Evolutionary conservation across 2,329 filamentous ascomycete species (phyloP).

Genomic region (Fusarium oligoseptatum): DNA sequence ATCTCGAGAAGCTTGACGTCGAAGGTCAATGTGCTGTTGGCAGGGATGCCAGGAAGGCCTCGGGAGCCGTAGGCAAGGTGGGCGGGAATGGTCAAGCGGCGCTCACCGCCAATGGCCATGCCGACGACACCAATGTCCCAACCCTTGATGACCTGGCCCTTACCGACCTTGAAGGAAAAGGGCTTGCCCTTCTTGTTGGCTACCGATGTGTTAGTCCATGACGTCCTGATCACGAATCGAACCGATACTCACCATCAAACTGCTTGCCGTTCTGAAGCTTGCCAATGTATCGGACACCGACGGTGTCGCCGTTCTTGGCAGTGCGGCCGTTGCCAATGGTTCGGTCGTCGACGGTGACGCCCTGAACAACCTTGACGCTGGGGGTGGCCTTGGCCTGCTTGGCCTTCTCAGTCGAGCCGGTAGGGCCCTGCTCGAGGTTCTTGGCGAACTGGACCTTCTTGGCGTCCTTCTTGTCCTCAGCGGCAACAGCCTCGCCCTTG

Average conservation of each 20-base stretch:
- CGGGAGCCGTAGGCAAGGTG: slow-evolving; percentile 91
- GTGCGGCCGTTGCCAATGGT: slow-evolving; percentile 87
- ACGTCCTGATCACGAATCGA: background rate
- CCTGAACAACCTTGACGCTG: slow-evolving; percentile 84
- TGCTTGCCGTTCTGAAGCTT: slow-evolving; percentile 95
- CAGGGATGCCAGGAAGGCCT: slow-evolving; percentile 85
- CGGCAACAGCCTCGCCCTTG: slow-evolving; percentile 84
- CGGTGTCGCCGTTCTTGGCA: slow-evolving; percentile 90
- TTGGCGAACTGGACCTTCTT: slow-evolving; percentile 99
- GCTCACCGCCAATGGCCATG: slow-evolving; percentile 94
- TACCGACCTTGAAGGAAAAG: slow-evolving; percentile 94
- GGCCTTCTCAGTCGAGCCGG: slow-evolving; percentile 70
- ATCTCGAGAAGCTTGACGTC: slow-evolving; percentile 90
- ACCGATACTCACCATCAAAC: slow-evolving; percentile 82
- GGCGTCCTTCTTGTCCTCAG: slow-evolving; percentile 70
- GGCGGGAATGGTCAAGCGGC: slow-evolving; percentile 89
- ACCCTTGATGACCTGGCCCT: slow-evolving; percentile 97
- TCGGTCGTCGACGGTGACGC: slow-evolving; percentile 95
- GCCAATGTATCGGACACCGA: slow-evolving; percentile 97
- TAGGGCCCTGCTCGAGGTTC: slow-evolving; percentile 97
- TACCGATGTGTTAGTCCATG: slow-evolving; percentile 53
- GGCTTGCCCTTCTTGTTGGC: slow-evolving; percentile 99
- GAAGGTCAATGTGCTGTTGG: slow-evolving; percentile 91
- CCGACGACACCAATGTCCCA: slow-evolving; percentile 96
- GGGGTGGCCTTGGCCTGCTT: slow-evolving; percentile 64